Evolutionary conservation across 306 rosid genomes (phyloP).

Genomic region (Dalbergia oliveri): DNA sequence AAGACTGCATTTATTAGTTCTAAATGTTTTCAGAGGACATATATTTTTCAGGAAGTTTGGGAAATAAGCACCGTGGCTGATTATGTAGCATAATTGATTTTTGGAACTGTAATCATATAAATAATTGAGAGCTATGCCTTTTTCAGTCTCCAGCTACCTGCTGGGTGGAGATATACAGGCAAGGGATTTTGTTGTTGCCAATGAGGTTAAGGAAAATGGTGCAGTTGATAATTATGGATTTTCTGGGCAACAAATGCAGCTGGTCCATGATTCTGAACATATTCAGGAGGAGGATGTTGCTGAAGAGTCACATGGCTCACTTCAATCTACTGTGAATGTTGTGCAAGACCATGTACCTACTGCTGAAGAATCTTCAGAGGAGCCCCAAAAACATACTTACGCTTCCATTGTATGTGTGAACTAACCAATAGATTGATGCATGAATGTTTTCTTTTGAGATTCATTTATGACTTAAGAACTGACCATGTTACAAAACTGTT

Average conservation of each 20-base stretch:
- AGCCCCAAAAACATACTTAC: slow-evolving; percentile 88
- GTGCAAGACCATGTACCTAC: slow-evolving; percentile 59
- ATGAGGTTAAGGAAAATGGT: slow-evolving; percentile 70
- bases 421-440: slow-evolving; percentile 18
- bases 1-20: slow-evolving; percentile 16
- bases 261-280: slow-evolving; percentile 61
- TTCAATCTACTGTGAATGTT: slow-evolving; percentile 55
- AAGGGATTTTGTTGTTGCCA: slow-evolving; percentile 62
- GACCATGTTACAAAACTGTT: slow-evolving; percentile 45
- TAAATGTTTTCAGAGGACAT: background rate
- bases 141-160: slow-evolving; percentile 73
- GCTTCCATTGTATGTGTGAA: slow-evolving; percentile 81
- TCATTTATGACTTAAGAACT: slow-evolving; percentile 28
- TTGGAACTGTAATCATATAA: slow-evolving; percentile 20
- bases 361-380: slow-evolving; percentile 75
- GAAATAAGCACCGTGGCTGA: background rate
- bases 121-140: slow-evolving; percentile 40
- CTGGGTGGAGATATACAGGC: slow-evolving; percentile 68
- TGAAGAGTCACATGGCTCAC: slow-evolving; percentile 66
- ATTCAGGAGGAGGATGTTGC: slow-evolving; percentile 54
- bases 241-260: slow-evolving; percentile 68
- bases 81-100: background rate
- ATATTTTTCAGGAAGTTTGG: background rate
- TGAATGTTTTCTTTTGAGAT: slow-evolving; percentile 27
- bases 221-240: slow-evolving; percentile 60